Percentiles rank a stretch among this genome's conserved stretches.
Evolutionary conservation across 2,329 filamentous ascomycete species (phyloP).

Genomic region (Paecilomyces dactylethromorphus): DNA sequence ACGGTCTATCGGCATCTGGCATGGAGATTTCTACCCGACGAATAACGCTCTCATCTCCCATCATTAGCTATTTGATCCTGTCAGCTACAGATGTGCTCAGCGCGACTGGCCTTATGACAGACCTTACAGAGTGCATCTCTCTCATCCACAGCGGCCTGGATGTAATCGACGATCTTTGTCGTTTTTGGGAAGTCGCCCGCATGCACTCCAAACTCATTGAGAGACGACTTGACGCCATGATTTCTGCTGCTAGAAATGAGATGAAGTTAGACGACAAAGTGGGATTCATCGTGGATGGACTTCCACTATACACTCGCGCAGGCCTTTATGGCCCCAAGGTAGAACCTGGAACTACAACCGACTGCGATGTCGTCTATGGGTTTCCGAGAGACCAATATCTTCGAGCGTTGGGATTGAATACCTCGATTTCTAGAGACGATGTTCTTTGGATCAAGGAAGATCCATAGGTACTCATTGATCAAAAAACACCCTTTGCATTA

Average conservation of each 20-base stretch:
- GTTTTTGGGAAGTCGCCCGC: conserved; percentile 47
- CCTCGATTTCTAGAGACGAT: not conserved
- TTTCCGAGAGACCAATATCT: not conserved
- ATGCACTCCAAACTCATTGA: conserved; percentile 1
- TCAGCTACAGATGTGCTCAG: conserved; percentile 62
- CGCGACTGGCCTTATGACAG: conserved; percentile 49
- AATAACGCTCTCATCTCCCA: conserved; percentile 49
- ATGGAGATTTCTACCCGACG: conserved; percentile 18
- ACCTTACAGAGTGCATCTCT: conserved; percentile 48
- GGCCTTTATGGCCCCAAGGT: not conserved
- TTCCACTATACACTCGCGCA: not conserved
- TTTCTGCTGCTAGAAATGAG: not conserved
- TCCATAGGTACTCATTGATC: not conserved
- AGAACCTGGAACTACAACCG: not conserved
- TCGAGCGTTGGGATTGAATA: not conserved
- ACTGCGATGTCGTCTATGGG: not conserved
- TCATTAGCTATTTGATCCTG: conserved; percentile 56
- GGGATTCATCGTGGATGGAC: not conserved
- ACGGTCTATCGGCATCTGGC: conserved; percentile 12
- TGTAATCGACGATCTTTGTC: conserved; percentile 50
- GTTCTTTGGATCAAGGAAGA: not conserved
- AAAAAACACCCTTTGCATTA: not conserved
- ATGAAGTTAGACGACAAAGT: not conserved
- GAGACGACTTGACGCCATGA: conserved; percentile 1
- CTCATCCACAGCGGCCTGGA: conserved; percentile 48